Base-by-base conservation (phyloP, 768 basidiomycete genomes). In the Auriscalpium microsporum region DNA sequence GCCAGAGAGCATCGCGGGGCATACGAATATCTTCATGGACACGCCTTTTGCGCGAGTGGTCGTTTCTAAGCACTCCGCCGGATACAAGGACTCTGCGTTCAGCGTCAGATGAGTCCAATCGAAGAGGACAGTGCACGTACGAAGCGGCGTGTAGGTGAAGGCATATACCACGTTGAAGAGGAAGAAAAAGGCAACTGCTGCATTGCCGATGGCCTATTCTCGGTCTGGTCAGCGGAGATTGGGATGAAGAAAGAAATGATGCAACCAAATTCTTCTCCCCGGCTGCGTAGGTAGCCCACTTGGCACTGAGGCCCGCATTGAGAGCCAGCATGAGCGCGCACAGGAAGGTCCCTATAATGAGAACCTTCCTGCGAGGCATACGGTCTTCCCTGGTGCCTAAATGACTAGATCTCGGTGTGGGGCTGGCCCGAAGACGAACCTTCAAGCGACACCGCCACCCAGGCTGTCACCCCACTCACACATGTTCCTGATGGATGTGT, bases 21-120 rank as follows among this genome's bases (percentile, higher is more conserved):
- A 16, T 28, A 52, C 51, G n/a, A 52, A 52, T 13, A 45, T 44
- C 19, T 45, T 45, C 17, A 37, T 21, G 21, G 51, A 42, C 13
- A 52, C 23, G n/a, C 51, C 51, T 34, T 52, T 52, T 11, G 51
- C 51, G 13, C 51, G 19, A 9, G 51, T 52, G 13, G 51, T 52
- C 19, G 51, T 52, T 40, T 52, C 51, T 9, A 52, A 36, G 13
- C 51, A 52, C 21, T 52, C 51, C 10, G 51, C 51, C 10, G 51
- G 51, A 28, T 52, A 52, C 42, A 52, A 35, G 10, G 51, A 42
- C 34, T 52, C 51, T 52, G 23, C 11, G 36, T 19, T 13, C 8
- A 2, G 8, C 5, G 17, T 21, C 11, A 1, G 28, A 16, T 34
- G 11, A 17, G 19, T 19, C n/a, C 4, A 13, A 8, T 4, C 17